Base-by-base conservation (phyloP, 2,329 filamentous ascomycete genomes). In the Penicillium sp. region DNA sequence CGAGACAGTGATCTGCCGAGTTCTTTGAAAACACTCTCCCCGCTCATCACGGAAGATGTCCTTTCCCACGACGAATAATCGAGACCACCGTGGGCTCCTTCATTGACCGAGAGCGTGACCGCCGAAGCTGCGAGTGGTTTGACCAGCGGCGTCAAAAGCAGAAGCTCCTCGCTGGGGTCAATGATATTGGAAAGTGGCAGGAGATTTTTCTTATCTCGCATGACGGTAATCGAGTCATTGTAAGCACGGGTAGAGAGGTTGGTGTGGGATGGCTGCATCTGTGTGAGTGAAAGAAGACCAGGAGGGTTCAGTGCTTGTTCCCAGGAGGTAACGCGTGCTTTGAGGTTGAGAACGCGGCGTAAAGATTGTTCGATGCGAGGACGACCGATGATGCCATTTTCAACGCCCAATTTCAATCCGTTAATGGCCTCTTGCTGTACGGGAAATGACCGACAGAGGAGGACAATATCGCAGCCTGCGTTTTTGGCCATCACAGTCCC, bases 401-500 rank as follows among this genome's bases (percentile, higher is more conserved):
- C 91, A 28, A 96, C 84, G 0, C 92, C 92, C 9, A 96, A 81
- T 68, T 94, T 95, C 44, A 97, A 79, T 0, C 92, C 93, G 31
- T 89, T 90, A 67, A 99, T 90, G 7, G 92, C 93, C 74, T 97
- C 93, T 60, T 94, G 85, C 71, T 97, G 92, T 18, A 93, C 88
- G 33, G 90, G 87, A 64, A 92, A 95, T 5, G 91, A 92, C 40
- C 92, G 87, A 66, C 92, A 97, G 1, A 97, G 83, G 5, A 97
- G 83, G 5, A 97, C 86, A 49, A 97, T 79, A 71, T 99, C 94
- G 69, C 94, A 97, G 13, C 94, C 94, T 28, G 94, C 93, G 71
- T 96, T 94, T 47, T 97, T 90, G 3, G 94, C 94, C 92, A 97
- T 97, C 64, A 97, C 91, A 0, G 93, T 96, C 11, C 94, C 94